Evolutionary conservation across 305 asterid genomes (phyloP), one percentile per base, ranked within the genome.

Genomic region (Salvia sclarea): DNA sequence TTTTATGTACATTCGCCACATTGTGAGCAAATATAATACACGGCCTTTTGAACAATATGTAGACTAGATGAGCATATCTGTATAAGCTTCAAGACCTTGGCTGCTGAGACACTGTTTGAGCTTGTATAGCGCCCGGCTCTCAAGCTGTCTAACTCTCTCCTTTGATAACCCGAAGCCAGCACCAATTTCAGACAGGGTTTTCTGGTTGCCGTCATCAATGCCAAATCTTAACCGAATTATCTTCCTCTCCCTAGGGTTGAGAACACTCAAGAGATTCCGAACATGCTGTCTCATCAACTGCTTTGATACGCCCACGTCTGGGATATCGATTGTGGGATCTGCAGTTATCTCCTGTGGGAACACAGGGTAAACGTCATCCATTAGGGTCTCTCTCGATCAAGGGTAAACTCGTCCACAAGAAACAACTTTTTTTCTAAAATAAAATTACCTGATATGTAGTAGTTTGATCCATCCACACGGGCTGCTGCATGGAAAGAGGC

Each of bases 271-370:
- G 65, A 93, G 95, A 76, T 76, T 78, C 3, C 87, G 87, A 16
- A 82, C 40, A 47, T 90, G 98, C 61, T 77, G 84, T 78, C 98
- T 83, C 98, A 93, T 90, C 31, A 93, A 69, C 82, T 84, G 86
- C 79, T 88, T 93, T 10, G 76, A 48, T 20, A 66, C 91, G 31
- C 84, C 78, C 35, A 81, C 64, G 12, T 84, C 89, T 14, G 96
- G 90, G 70, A 65, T 54, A 79, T 93, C 98, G 14, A 88, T 63
- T 12, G 89, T 16, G 28, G 75, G 74, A 76, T 93, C 97, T 52
- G 91, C 94, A 28, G 94, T 93, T 37, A 93, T 72, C 70, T 93
- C 97, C 98, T 92, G 93, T 71, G 49, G 47, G 24, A 68, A 70
- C 66, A 16, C 10, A 63, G 37, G 14, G 20, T 30, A 16, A 37